phyloP scores from a whole-genome alignment of 2,329 filamentous ascomycete species.

The Neurospora crassa region DNA sequence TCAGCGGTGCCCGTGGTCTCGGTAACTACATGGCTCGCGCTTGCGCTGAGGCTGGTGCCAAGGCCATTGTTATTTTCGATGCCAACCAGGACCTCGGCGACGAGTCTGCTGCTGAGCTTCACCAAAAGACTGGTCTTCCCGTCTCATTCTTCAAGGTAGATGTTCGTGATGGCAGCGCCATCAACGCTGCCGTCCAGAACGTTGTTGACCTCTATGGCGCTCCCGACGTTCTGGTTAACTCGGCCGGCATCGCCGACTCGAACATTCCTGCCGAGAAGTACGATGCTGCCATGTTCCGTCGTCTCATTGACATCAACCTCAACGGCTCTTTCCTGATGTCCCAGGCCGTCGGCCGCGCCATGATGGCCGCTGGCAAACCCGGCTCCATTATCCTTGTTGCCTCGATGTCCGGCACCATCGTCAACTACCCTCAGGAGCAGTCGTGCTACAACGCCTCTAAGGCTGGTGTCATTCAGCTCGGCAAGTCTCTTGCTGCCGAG shows the following conservation, averaged over 20 bases:
- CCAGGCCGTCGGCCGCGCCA: slow-evolving; percentile 60
- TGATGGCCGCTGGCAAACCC: slow-evolving; percentile 63
- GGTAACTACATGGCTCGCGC: slow-evolving; percentile 74
- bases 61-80: slow-evolving; percentile 66
- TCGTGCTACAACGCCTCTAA: slow-evolving; percentile 78
- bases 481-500: slow-evolving; percentile 72
- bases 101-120: slow-evolving; percentile 57
- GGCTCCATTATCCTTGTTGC: slow-evolving; percentile 69
- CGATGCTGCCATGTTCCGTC: slow-evolving; percentile 66
- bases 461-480: slow-evolving; percentile 68
- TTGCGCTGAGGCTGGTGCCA: slow-evolving; percentile 65
- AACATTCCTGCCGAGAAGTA: slow-evolving; percentile 77
- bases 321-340: slow-evolving; percentile 71
- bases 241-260: slow-evolving; percentile 71
- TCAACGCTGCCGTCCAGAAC: slow-evolving; percentile 58
- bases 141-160: slow-evolving; percentile 73
- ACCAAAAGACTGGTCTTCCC: slow-evolving; percentile 62
- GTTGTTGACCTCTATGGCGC: slow-evolving; percentile 58
- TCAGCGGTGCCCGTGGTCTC: slow-evolving; percentile 63
- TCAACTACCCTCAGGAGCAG: slow-evolving; percentile 82
- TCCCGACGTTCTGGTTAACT: slow-evolving; percentile 69
- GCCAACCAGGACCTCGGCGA: slow-evolving; percentile 68
- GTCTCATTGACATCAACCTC: slow-evolving; percentile 73
- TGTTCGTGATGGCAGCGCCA: slow-evolving; percentile 60
- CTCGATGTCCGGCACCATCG: slow-evolving; percentile 73